Percentiles rank a stretch among this genome's conserved stretches.
phyloP scores from a whole-genome alignment of 1,284 basidiomycete genomes.

The Leccinum subatratum region DNA sequence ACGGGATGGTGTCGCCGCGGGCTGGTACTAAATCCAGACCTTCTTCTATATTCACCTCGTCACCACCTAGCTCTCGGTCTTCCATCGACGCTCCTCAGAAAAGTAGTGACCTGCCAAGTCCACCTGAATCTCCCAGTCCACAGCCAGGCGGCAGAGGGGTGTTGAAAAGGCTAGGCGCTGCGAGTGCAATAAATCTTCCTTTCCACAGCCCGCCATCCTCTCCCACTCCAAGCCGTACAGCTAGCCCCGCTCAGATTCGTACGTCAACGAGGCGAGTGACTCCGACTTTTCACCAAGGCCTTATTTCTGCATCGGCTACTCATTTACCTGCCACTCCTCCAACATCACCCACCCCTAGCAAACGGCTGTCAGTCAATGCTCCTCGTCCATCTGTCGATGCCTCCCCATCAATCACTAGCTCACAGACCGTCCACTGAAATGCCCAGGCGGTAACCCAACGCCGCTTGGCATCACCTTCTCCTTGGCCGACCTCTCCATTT shows the following conservation, averaged over 20 bases:
- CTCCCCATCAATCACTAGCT: slow-evolving; percentile 26
- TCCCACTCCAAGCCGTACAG: slow-evolving; percentile 36
- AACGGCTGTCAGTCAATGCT: slow-evolving; percentile 35
- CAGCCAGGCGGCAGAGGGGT: slow-evolving; percentile 39
- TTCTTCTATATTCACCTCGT: slow-evolving; percentile 37
- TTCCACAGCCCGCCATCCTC: slow-evolving; percentile 33
- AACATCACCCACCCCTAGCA: slow-evolving; percentile 27
- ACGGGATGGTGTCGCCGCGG: slow-evolving; percentile 24
- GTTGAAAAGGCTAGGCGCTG: slow-evolving; percentile 36
- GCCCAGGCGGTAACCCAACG: slow-evolving; percentile 30
- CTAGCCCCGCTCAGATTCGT: slow-evolving; percentile 41
- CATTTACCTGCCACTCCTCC: slow-evolving; percentile 32
- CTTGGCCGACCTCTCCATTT: slow-evolving; percentile 32
- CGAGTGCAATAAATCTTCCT: slow-evolving; percentile 42
- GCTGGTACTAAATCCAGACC: slow-evolving; percentile 29
- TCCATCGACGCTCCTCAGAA: slow-evolving; percentile 26
- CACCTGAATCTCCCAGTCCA: slow-evolving; percentile 47
- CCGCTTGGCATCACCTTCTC: slow-evolving; percentile 34
- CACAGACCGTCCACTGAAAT: slow-evolving; percentile 30
- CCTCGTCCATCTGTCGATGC: slow-evolving; percentile 29
- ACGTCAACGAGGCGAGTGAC: slow-evolving; percentile 32
- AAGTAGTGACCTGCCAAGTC: slow-evolving; percentile 39
- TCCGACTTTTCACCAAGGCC: slow-evolving; percentile 31
- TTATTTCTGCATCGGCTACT: slow-evolving; percentile 37
- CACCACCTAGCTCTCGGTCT: slow-evolving; percentile 29